A percentile compares a stretch with the other conserved stretches of the same genome.
Conservation (phyloP, 495 filamentous ascomycete species). For the Penicillium bovifimosum region DNA sequence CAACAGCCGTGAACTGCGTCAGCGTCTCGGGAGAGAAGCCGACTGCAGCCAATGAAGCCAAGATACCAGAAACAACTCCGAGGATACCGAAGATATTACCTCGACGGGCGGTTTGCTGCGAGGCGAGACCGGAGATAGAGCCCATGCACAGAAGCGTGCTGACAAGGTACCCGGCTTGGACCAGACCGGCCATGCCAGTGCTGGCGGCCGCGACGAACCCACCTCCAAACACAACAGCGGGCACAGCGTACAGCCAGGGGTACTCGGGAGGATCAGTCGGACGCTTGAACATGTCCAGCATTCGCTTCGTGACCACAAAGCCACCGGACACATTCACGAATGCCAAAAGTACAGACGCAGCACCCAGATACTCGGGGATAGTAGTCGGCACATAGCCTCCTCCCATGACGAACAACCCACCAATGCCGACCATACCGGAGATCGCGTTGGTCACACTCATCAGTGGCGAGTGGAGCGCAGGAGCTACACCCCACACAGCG, state of each 20-base stretch:
- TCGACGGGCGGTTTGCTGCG: constrained; percentile 69
- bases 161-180: constrained; percentile 75
- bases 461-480: constrained; percentile 72
- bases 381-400: constrained; percentile 67
- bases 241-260: constrained; percentile 75
- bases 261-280: constrained; percentile 77
- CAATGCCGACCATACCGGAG: constrained; percentile 77
- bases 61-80: constrained; percentile 68
- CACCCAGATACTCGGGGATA: constrained; percentile 68
- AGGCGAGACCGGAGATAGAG: constrained; percentile 66
- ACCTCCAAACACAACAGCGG: constrained; percentile 65
- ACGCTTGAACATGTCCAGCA: constrained; percentile 88
- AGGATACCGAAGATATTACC: constrained; percentile 78
- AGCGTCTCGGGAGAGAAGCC: constrained; percentile 69
- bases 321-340: constrained; percentile 80
- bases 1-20: constrained; percentile 66
- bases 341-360: constrained; percentile 70
- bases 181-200: constrained; percentile 71
- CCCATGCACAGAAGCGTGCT: constrained; percentile 72
- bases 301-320: constrained; percentile 79
- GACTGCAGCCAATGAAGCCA: constrained; percentile 71
- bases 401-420: constrained; percentile 76
- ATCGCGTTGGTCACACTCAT: constrained; percentile 89
- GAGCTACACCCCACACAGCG: constrained; percentile 72
- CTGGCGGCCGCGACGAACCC: constrained; percentile 69